Evolutionary conservation across 2,329 filamentous ascomycete species (phyloP), one percentile per base, ranked within the genome.

Genomic region (Trichothecium roseum): DNA sequence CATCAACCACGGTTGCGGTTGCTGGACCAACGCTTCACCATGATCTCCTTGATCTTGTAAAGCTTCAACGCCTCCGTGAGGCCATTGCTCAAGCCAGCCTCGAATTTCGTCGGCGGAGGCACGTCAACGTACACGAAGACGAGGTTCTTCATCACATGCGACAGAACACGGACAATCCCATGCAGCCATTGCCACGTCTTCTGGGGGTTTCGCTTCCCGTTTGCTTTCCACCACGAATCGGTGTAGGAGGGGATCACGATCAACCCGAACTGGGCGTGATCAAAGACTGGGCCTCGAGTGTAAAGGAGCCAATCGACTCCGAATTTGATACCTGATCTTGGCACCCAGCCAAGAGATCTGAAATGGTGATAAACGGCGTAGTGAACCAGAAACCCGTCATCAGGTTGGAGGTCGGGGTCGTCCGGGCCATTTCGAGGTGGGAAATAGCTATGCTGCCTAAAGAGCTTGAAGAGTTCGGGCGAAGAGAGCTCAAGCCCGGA

Each of bases 341-440:
- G 82, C 1, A 95, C 85, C 89, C 91, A 98, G 17, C 91, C 91
- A 0, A 96, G 68, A 1, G 87, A 94, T 27, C 91, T 81, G 62
- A 94, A 98, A 55, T 98, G 89, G 53, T 98, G 91, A 55, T 94
- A 98, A 14, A 85, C 85, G 10, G 78, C 78, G 51, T 96, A 98
- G 39, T 85, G 80, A 1, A 94, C 56, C 15, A 96, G 63, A 56
- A 98, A 98, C 0, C 76, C 72, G 49, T 94, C 84, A 54, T 94
- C 86, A 0, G 86, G 77, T 13, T 71, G 66, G 3, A 86, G 65
- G 9, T 58, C 52, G 7, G 53, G 49, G 10, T 53, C 52, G 3
- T 53, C 46, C 1, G 55, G 47, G 2, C 49, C 53, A 3, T 51
- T 44, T 9, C 64, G 63, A 8, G 79, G 69, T 7, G 83, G 82